Conservation (phyloP, 192 early-diverging fungal genomes). For the Podila horticola region DNA sequence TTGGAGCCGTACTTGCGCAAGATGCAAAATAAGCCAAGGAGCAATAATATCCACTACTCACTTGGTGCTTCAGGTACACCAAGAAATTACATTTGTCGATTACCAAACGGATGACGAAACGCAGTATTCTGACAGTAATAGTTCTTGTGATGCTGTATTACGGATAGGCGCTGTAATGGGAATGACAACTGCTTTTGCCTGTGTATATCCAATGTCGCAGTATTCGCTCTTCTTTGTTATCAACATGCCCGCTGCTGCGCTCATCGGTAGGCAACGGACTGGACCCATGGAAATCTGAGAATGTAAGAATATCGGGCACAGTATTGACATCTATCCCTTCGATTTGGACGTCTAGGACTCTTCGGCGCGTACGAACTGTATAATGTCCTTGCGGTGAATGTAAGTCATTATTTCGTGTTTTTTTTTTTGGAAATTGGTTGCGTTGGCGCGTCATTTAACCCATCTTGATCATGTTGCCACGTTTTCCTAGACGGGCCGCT, state of each 20-base stretch:
- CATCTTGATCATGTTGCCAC: not conserved
- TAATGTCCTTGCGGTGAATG: slow-evolving; percentile 37
- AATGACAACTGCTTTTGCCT: slow-evolving; percentile 60
- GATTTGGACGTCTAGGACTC: slow-evolving; percentile 22
- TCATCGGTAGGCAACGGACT: slow-evolving; percentile 27
- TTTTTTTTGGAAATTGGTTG: not conserved
- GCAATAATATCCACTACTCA: slow-evolving; percentile 24
- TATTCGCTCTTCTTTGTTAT: slow-evolving; percentile 62
- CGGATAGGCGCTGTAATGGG: slow-evolving; percentile 50
- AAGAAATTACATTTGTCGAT: not conserved
- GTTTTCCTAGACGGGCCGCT: slow-evolving; percentile 41
- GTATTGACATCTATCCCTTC: not conserved
- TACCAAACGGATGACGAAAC: not conserved
- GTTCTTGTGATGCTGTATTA: not conserved
- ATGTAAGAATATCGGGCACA: not conserved
- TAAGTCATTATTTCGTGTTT: slow-evolving; percentile 8
- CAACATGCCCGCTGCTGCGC: slow-evolving; percentile 60
- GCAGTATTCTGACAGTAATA: too few species aligned
- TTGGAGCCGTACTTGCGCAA: slow-evolving; percentile 48
- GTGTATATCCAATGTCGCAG: slow-evolving; percentile 50
- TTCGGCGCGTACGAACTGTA: slow-evolving; percentile 63
- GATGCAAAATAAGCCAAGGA: slow-evolving; percentile 26
- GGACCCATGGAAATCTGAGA: not conserved
- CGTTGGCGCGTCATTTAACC: too few species aligned
- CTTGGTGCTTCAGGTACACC: slow-evolving; percentile 59